phyloP scores from a whole-genome alignment of 1,284 basidiomycete species.

The Sparassis latifolia region DNA sequence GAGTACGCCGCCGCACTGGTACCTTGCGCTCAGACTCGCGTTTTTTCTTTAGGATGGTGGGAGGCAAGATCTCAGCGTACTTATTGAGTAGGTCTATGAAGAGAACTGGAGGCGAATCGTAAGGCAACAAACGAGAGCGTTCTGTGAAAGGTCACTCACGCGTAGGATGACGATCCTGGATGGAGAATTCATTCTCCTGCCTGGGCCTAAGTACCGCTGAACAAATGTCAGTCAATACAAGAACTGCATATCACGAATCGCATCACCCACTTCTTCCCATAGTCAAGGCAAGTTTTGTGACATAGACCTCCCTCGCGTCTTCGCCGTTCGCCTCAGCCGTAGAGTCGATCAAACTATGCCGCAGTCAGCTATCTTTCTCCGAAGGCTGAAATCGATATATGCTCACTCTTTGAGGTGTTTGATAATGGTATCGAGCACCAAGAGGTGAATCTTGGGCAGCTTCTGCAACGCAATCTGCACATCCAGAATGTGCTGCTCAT shows the following conservation, averaged over 20 bases:
- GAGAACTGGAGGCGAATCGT: constrained; percentile 39
- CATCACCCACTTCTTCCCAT: constrained; percentile 70
- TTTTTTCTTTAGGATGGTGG: constrained; percentile 78
- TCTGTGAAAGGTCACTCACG: constrained; percentile 34
- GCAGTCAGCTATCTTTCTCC: neutral
- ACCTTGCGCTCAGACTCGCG: constrained; percentile 78
- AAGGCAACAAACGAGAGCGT: neutral
- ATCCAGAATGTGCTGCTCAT: constrained; percentile 60
- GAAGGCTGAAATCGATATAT: neutral
- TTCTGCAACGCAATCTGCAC: constrained; percentile 64
- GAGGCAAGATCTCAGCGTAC: constrained; percentile 73
- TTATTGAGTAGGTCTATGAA: constrained; percentile 82
- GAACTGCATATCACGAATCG: constrained; percentile 1
- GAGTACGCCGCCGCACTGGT: constrained; percentile 81
- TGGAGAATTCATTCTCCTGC: constrained; percentile 73
- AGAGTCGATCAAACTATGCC: constrained; percentile 55
- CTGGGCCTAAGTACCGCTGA: constrained; percentile 80
- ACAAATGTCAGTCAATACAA: constrained; percentile 4
- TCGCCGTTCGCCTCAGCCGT: constrained; percentile 48
- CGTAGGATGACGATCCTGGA: constrained; percentile 80
- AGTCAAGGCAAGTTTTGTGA: constrained; percentile 82
- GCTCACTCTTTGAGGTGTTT: constrained; percentile 73
- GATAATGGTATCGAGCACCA: constrained; percentile 76
- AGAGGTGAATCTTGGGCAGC: constrained; percentile 76
- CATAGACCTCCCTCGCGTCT: constrained; percentile 70